These are phyloP conservation scores for Pseudevernia furfuracea DNA, from an alignment of 495 filamentous ascomycete species.

Conservation along the genomic window DNA sequence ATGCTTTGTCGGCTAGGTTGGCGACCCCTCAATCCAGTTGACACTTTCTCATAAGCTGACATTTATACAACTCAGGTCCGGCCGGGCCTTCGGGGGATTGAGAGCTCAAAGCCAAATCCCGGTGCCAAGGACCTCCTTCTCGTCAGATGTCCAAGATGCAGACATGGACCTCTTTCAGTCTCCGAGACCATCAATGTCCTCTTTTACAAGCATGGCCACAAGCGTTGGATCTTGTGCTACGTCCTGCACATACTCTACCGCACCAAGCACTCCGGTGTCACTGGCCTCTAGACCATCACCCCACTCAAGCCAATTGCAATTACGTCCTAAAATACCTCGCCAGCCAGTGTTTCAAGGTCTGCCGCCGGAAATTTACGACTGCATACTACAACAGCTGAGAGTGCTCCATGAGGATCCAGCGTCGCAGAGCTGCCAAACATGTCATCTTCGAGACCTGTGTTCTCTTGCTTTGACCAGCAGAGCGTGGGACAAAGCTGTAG, in stretches of 20 bases:
- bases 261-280: slow-evolving; percentile 10
- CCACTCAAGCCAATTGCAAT: slow-evolving; percentile 3
- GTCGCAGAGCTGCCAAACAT: slow-evolving; percentile 56
- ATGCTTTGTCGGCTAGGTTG: slow-evolving; percentile 6
- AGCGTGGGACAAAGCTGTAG: slow-evolving; percentile 60
- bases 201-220: slow-evolving; percentile 8
- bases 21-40: background rate
- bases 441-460: slow-evolving; percentile 69
- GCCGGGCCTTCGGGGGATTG: slow-evolving; percentile 14
- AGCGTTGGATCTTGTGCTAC: slow-evolving; percentile 10
- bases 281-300: slow-evolving; percentile 5
- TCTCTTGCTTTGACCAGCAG: slow-evolving; percentile 58
- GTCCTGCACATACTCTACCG: slow-evolving; percentile 5
- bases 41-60: slow-evolving; percentile 6
- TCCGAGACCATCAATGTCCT: slow-evolving; percentile 16
- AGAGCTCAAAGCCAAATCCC: slow-evolving; percentile 19
- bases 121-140: slow-evolving; percentile 16
- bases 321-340: slow-evolving; percentile 2
- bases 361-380: slow-evolving; percentile 50
- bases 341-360: slow-evolving; percentile 41
- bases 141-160: slow-evolving; percentile 12
- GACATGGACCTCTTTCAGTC: background rate
- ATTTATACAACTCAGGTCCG: slow-evolving; percentile 5
- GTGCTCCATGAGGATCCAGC: slow-evolving; percentile 38
- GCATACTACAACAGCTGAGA: slow-evolving; percentile 46